Evolutionary conservation across 176 grass and related monocot genomes (phyloP), one percentile per base, ranked within the genome.

Genomic region (Secale cereale): DNA sequence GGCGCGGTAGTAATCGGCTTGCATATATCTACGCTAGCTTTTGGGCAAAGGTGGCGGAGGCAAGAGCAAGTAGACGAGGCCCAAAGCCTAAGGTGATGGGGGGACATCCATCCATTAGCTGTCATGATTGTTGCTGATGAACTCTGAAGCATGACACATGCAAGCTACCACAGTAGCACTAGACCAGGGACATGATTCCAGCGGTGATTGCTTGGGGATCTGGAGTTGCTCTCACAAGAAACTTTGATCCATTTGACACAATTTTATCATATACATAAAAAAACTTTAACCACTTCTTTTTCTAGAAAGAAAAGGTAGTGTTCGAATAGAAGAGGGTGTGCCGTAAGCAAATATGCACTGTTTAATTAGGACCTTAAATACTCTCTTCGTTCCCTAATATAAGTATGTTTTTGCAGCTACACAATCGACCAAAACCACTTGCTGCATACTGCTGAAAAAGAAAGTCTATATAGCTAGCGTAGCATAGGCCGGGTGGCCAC

Each of bases 61-160:
- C 43, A 72, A 48, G 59, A 65, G 79, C 79, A 52, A 70, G 70
- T 12, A 2, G 77, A 37, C n/a, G n/a, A n/a, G n/a, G n/a, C n/a
- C n/a, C n/a, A n/a, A n/a, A n/a, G n/a, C n/a, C n/a, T n/a, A n/a
- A n/a, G n/a, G n/a, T n/a, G n/a, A n/a, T n/a, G n/a, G n/a, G n/a
- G 70, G 78, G 56, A 3, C 57, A 12, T 43, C 6, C 41, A 45
- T 45, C 14, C 32, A 81, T 72, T 66, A 46, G 74, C 74, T 41
- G 59, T 72, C 15, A 86, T 83, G 14, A 77, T 82, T 87, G 32
- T 25, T 12, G 79, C 26, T 23, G 35, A 36, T 61, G 62, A 59
- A 87, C 43, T 76, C 45, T 36, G 43, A 5, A 66, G 41, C 10
- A 65, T 56, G 30, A 31, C 68, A 65, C 68, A 65, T 81, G 78